phyloP scores from a whole-genome alignment of 1,284 basidiomycete genomes.

The Sanghuangporus sanghuang region DNA sequence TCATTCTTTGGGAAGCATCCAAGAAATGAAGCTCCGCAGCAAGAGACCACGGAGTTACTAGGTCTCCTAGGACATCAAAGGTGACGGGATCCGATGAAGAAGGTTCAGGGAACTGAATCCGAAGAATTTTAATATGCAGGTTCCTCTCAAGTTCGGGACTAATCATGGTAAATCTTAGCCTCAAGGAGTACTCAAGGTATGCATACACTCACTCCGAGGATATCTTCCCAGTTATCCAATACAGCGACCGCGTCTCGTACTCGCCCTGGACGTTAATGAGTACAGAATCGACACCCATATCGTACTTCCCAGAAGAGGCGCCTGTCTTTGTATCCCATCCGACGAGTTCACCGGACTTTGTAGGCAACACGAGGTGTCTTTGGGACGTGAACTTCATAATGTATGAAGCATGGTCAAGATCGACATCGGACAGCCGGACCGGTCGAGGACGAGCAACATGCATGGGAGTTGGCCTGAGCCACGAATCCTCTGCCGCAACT shows the following conservation, averaged over 20 bases:
- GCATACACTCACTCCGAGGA: constrained; percentile 12
- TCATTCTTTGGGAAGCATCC: constrained; percentile 14
- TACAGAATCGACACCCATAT: constrained; percentile 11
- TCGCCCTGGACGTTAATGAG: constrained; percentile 18
- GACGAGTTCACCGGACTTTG: constrained; percentile 11
- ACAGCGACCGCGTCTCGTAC: constrained; percentile 15
- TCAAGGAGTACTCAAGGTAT: background rate
- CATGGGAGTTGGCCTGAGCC: constrained; percentile 8
- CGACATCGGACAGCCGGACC: constrained; percentile 10
- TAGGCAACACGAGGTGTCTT: constrained; percentile 16
- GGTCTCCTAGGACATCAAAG: constrained; percentile 15
- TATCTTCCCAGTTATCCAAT: constrained; percentile 18
- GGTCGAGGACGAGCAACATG: constrained; percentile 1
- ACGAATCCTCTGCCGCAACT: constrained; percentile 11
- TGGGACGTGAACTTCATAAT: constrained; percentile 18
- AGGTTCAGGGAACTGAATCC: constrained; percentile 17
- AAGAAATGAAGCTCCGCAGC: constrained; percentile 16
- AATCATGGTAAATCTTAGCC: background rate
- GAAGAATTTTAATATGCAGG: constrained; percentile 12
- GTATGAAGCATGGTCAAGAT: constrained; percentile 17
- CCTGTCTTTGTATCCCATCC: constrained; percentile 15
- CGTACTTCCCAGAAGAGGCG: constrained; percentile 5
- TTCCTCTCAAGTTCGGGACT: constrained; percentile 10
- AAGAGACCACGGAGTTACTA: constrained; percentile 13
- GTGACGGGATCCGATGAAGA: constrained; percentile 6